Base-by-base conservation (phyloP, 2,329 filamentous ascomycete species). In the Fusarium graminum region DNA sequence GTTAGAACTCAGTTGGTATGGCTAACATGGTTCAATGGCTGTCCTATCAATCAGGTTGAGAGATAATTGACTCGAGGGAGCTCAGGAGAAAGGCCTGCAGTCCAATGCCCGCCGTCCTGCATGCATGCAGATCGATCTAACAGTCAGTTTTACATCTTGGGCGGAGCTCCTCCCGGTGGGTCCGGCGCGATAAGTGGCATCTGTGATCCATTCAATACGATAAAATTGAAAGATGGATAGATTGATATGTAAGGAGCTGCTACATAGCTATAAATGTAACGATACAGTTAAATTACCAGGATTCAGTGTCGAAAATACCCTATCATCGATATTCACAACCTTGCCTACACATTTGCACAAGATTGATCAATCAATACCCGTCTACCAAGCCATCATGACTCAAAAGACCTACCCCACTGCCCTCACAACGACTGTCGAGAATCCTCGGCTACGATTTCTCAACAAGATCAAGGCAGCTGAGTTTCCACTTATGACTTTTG, bases 401-500 rank as follows among this genome's bases (percentile, higher is more conserved):
- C 56, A 59, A 44, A 50, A 59, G 44, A 59, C 38, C 3, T 52
- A 60, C 11, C 6, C 57, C 4, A 58, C 52, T 29, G 57, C 65
- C 22, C 51, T 55, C 39, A 68, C 59, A 17, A 80, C 76, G 13
- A 60, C 55, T 16, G 72, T 80, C 41, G 46, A 77, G 16, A 83
- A 83, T 67, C 75, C 80, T 59, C 77, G 78, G 10, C 67, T 82
- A 52, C 74, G 77, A 50, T 70, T 83, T 4, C 77, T 83, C 58
- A 83, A 83, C 57, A 79, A 78, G 36, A 70, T 83, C 64, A 76
- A 72, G 54, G 66, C 74, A 14, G 75, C 75, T 25, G 74, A 77
- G 22, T 80, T 74, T 56, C 81, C 81, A 8, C 56, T 83, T 5
- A 79, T 83, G 80, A 84, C 82, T 6, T 85, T 85, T 67, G 74